A percentile compares a stretch with the other conserved stretches of the same genome.
Evolutionary conservation across 192 early-diverging fungal genomes (phyloP).

Genomic region (Coemansia sp.): DNA sequence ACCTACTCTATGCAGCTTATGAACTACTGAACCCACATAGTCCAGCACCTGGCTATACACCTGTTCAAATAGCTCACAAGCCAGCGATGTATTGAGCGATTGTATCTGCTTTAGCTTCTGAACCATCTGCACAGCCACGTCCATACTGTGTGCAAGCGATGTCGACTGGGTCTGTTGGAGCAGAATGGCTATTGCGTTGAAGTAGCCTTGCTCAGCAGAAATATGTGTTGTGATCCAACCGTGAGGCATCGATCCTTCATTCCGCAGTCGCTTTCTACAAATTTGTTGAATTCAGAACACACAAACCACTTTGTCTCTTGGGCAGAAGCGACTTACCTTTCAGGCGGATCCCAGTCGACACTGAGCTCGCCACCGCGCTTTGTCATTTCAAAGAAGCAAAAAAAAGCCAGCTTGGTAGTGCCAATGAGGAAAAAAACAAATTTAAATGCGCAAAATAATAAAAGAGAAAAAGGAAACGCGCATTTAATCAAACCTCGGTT

Average conservation of each 20-base stretch:
- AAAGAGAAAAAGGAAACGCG: neutral
- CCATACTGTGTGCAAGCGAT: constrained; percentile 21
- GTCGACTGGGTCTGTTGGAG: constrained; percentile 13
- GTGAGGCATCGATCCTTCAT: constrained; percentile 7
- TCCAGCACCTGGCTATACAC: constrained; percentile 30
- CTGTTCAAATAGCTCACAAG: constrained; percentile 24
- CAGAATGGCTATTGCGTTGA: constrained; percentile 8
- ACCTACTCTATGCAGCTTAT: constrained; percentile 27
- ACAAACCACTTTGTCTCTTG: neutral
- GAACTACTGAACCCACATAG: constrained; percentile 34
- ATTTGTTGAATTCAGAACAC: neutral
- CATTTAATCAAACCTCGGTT: neutral
- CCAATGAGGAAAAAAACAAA: neutral
- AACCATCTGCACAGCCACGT: constrained; percentile 33
- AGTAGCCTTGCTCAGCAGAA: constrained; percentile 23
- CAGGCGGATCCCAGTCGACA: constrained; percentile 37
- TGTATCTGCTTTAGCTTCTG: constrained; percentile 39
- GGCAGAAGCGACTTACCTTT: constrained; percentile 9
- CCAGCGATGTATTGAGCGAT: constrained; percentile 14
- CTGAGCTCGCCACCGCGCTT: constrained; percentile 6
- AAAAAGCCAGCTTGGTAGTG: neutral
- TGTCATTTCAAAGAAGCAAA: neutral
- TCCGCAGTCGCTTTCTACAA: constrained; percentile 47
- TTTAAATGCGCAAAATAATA: neutral
- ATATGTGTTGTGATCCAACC: constrained; percentile 9